Conservation (phyloP, 2,329 filamentous ascomycete genomes). For the Fusarium dimerum region DNA sequence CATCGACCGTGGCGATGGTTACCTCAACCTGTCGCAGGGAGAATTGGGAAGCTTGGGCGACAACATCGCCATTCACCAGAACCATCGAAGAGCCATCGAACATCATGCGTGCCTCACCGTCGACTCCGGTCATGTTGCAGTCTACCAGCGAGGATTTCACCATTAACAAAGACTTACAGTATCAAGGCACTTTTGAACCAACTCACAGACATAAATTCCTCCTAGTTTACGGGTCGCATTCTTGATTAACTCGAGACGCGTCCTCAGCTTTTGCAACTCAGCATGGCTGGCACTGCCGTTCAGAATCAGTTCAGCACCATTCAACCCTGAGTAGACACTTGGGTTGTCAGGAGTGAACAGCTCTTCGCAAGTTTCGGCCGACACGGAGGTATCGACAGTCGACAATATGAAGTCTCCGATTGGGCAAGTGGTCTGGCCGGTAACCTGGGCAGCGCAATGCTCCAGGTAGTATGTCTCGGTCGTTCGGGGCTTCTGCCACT, state of each 20-base stretch:
- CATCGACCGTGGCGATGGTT: conserved; percentile 64
- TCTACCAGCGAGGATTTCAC: too few species aligned
- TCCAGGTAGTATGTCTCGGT: too few species aligned
- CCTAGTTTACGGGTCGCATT: conserved; percentile 65
- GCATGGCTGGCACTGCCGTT: conserved; percentile 53
- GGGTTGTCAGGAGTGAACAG: conserved; percentile 15
- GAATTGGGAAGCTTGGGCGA: conserved; percentile 66
- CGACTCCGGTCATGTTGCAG: conserved; percentile 36
- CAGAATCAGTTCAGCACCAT: conserved; percentile 71
- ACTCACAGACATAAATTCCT: conserved; percentile 53
- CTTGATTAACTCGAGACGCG: conserved; percentile 63
- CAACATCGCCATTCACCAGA: conserved; percentile 61
- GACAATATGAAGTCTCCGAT: conserved; percentile 44
- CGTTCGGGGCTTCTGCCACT: too few species aligned
- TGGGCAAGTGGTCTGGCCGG: conserved; percentile 30
- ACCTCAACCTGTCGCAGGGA: conserved; percentile 62
- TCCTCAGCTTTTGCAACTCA: conserved; percentile 66
- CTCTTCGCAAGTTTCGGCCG: conserved; percentile 44
- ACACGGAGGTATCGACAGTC: conserved; percentile 41
- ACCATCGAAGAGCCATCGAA: conserved; percentile 60
- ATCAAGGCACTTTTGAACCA: too few species aligned
- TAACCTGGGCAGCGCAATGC: conserved; percentile 8
- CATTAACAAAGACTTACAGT: too few species aligned
- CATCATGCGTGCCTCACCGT: conserved; percentile 58
- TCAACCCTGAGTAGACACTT: conserved; percentile 17